A percentile compares a stretch with the other conserved stretches of the same genome.
These are phyloP conservation scores for Ailanthus altissimus DNA, from an alignment of 345 rosid genomes.

Conservation along the genomic window DNA sequence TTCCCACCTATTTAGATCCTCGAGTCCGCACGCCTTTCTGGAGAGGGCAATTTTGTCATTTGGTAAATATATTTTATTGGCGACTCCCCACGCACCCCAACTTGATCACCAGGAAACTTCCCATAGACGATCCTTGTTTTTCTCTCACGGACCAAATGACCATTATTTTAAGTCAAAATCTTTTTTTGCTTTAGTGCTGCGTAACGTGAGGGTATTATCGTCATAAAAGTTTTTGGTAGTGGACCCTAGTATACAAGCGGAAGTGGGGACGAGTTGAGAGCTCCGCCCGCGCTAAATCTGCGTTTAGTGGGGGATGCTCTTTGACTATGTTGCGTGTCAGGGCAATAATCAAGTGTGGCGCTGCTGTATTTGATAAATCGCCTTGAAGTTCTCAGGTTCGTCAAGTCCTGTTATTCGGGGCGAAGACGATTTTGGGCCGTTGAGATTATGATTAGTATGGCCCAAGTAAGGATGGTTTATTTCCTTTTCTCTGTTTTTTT, in stretches of 20 bases:
- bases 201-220: slow-evolving; percentile 17
- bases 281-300: slow-evolving; percentile 1
- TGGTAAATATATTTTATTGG: neutral
- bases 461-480: too few species aligned
- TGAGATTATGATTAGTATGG: neutral
- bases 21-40: neutral
- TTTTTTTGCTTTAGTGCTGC: neutral
- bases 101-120: slow-evolving; percentile 27
- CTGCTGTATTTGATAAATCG: neutral
- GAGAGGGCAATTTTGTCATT: slow-evolving; percentile 32
- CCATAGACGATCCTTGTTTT: neutral
- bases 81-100: slow-evolving; percentile 3
- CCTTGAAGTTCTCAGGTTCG: neutral
- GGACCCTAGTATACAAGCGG: slow-evolving; percentile 9
- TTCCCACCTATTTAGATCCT: neutral
- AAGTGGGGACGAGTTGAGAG: slow-evolving; percentile 5
- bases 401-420: neutral
- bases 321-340: neutral
- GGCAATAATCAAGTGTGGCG: slow-evolving; percentile 20
- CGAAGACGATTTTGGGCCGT: too few species aligned
- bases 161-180: slow-evolving; percentile 10
- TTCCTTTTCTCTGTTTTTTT: accelerated
- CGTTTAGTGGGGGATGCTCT: slow-evolving; percentile 8
- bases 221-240: neutral
- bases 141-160: neutral